A percentile compares a stretch with the other conserved stretches of the same genome.
Evolutionary conservation across 2,329 filamentous ascomycete species (phyloP).

Genomic region (Penicillium sp.): DNA sequence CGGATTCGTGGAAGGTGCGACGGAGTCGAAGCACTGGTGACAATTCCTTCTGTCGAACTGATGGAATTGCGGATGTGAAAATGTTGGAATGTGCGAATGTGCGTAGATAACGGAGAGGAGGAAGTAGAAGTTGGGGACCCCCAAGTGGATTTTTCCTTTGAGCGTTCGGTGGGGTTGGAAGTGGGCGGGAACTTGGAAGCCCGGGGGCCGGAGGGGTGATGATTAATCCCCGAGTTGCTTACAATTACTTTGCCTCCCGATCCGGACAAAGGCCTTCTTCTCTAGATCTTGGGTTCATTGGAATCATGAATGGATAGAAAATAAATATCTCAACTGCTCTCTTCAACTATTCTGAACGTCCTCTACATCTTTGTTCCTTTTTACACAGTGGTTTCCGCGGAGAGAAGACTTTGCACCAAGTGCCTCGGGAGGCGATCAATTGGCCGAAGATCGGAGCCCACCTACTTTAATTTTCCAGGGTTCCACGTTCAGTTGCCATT

Average conservation of each 20-base stretch:
- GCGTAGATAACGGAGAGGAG: slow-evolving; percentile 4
- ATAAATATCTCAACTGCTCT: not conserved
- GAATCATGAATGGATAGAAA: too few species aligned
- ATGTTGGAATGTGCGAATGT: not conserved
- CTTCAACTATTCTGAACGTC: not conserved
- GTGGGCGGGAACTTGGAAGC: not conserved
- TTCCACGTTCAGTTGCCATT: slow-evolving; percentile 5
- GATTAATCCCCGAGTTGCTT: slow-evolving; percentile 18
- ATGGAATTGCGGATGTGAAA: not conserved
- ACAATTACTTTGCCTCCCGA: not conserved
- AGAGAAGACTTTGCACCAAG: too few species aligned
- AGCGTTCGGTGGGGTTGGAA: slow-evolving; percentile 7
- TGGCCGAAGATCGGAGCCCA: slow-evolving; percentile 10
- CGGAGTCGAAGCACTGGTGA: not conserved
- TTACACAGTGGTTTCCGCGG: not conserved
- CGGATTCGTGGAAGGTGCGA: slow-evolving; percentile 5
- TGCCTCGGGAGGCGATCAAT: not conserved
- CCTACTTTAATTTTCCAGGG: slow-evolving; percentile 1
- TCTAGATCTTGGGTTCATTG: not conserved
- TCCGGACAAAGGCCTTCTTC: not conserved
- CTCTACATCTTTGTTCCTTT: too few species aligned
- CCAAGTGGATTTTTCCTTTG: slow-evolving; percentile 22
- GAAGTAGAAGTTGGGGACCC: slow-evolving; percentile 2
- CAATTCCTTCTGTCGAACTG: not conserved
- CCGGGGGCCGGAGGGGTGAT: slow-evolving; percentile 14